Evolutionary conservation across 805 yeast species (phyloP), one percentile per base, ranked within the genome.

Genomic region (Kazachstania viticola): DNA sequence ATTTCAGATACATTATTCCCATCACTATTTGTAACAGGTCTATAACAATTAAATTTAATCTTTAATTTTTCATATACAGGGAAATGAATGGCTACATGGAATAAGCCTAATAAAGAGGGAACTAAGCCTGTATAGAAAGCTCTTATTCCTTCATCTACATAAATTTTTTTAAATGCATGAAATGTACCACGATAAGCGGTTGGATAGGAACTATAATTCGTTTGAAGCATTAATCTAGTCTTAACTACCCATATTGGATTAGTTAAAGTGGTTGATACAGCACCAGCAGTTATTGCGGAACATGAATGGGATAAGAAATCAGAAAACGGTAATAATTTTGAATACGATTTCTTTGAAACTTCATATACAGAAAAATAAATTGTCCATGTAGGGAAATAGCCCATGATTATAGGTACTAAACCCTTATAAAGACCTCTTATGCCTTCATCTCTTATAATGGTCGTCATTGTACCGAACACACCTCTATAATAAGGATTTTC

Each of bases 201-300:
- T 5, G 51, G 39, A 25, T 42, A 34, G 24, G 40, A 37, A 2
- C 44, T 41, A 9, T 48, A 43, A 31, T 48, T 50, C 4, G 78
- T 76, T 48, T 82, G 94, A 25, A 87, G 64, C 97, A 91, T 91
- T 31, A 91, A 61, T 48, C 98, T 64, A 1, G 98, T 91, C 54
- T 91, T 91, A 19, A 91, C 87, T 28, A 91, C 97, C 98, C 98
- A 91, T 11, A 88, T 82, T 9, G 98, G 98, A 54, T 91, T 91
- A 0, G 95, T 88, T 7, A 76, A 55, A 9, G 83, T 64, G 1
- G 97, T 80, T 2, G 94, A 80, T 6, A 77, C 73, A 34, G 82
- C 73, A 18, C 98, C 98, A 2, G 97, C 95, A 4, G 83, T 70
- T 30, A 88, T 67, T 1, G 98, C 96, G 32, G 74, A 61, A 31